Evolutionary conservation across 768 basidiomycete species (phyloP), one percentile per base, ranked within the genome.

Genomic region (Tylopilus sp.): DNA sequence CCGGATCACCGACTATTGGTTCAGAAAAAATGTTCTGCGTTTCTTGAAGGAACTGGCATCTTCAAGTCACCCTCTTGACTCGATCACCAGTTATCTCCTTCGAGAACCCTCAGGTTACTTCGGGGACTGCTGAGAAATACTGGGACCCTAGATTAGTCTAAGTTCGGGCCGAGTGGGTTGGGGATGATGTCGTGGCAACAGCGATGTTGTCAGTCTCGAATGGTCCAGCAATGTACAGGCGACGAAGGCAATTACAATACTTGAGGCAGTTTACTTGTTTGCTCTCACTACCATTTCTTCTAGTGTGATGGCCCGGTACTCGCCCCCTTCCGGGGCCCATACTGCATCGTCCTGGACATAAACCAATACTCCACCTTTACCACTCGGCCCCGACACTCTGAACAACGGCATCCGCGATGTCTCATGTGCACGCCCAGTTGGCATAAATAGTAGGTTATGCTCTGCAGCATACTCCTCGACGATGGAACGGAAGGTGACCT

Each of bases 301-400:
- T 64, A 98, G 68, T 9, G 84, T 75, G 23, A 98, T 84, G 4
- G 95, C 94, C 52, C 79, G 75, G 66, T 83, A 90, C 13, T 80
- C 77, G 17, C 83, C 83, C 28, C 72, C 73, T 21, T 83, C 80
- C 9, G 82, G 76, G 3, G 88, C 86, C 88, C 95, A 98, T 13
- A 98, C 91, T 1, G 94, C 95, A 71, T 97, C 94, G 60, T 97
- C 94, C 57, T 83, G 73, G 39, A 98, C 80, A 71, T 95, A 99
- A 21, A 97, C 85, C 59, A 92, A 73, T 39, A 98, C 63, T 0
- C 95, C 95, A 9, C 91, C 88, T 61, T 84, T 86, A 11, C 92
- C 94, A 66, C 91, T 91, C 13, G 81, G 81, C 20, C 78, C 83
- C 50, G 91, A 89, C 12, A 98, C 84, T 44, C 86, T 81, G 75